These are phyloP conservation scores for Hymenoscyphus albidus DNA, from an alignment of 2,329 filamentous ascomycete genomes.

Conservation along the genomic window DNA sequence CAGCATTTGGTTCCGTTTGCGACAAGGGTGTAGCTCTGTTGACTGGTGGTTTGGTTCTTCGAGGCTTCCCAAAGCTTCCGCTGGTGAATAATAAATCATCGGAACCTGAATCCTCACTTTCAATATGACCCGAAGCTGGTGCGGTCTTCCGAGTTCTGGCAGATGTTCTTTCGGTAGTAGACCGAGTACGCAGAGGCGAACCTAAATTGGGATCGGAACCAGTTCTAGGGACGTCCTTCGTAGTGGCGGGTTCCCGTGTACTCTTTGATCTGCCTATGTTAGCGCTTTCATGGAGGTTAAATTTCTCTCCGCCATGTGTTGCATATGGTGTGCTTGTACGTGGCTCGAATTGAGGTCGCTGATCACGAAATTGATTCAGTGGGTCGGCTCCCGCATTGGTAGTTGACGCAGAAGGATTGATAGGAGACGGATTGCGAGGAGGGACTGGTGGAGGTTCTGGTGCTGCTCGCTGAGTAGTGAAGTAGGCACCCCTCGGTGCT, in stretches of 20 bases:
- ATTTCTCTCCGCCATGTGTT: constrained; percentile 54
- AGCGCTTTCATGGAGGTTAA: constrained; percentile 50
- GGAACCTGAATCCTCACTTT: constrained; percentile 15
- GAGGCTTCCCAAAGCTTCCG: constrained; percentile 12
- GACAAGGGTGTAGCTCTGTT: neutral
- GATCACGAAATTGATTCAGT: constrained; percentile 45
- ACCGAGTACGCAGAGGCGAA: constrained; percentile 20
- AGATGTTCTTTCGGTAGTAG: constrained; percentile 16
- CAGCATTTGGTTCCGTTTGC: constrained; percentile 7
- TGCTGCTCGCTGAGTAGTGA: constrained; percentile 28
- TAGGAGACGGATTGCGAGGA: constrained; percentile 7
- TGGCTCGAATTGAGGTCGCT: constrained; percentile 39
- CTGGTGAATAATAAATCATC: constrained; percentile 15
- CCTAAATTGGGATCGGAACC: constrained; percentile 30
- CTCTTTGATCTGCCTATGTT: constrained; percentile 34
- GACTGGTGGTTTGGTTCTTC: constrained; percentile 1
- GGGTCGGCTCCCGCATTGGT: constrained; percentile 38
- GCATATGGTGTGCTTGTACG: constrained; percentile 57
- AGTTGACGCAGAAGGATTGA: neutral
- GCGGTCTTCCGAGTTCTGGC: constrained; percentile 11
- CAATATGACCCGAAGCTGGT: constrained; percentile 6
- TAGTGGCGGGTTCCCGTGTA: constrained; percentile 22
- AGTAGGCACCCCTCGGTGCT: constrained; percentile 32
- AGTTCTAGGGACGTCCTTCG: constrained; percentile 23
- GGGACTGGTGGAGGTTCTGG: constrained; percentile 26